Evolutionary conservation across 108 stramenopile species (phyloP), one percentile per base, ranked within the genome.

Genomic region (Skeletonema costatum): DNA sequence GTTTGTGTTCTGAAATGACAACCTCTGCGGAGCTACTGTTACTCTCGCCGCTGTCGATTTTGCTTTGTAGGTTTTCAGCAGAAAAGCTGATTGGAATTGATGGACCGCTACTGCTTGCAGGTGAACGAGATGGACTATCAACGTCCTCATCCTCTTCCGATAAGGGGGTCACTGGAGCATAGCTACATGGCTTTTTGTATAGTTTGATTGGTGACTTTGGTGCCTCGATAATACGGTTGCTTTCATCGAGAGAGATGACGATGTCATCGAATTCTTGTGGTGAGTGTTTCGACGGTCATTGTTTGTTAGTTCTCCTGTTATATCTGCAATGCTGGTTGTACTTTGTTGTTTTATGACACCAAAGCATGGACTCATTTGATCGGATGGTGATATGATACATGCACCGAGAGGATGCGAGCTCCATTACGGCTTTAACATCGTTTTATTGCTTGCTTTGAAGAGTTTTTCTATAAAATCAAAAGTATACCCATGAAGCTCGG

Each of bases 1-100:
- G 60, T 65, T 91, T 94, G 80, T 94, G 93, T 33, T 92, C 90
- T 2, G 90, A 85, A 63, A 89, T 82, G 9, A 51, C 68, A 14
- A 78, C 71, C 56, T n/a, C 53, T 5, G 3, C 25, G 9, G 5
- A 8, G 2, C 21, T 25, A 25, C 25, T 56, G 53, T 9, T 25
- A 25, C 9, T 25, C 25, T 25, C 19, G 50, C 50, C 5, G 17
- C 17, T 25, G 53, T 10, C 8, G 5, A n/a, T 9, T 21, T 56
- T 25, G 9, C 1, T 7, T 16, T 56, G 53, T 25, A n/a, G 53
- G 4, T 56, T 25, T 25, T 56, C 25, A 4, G 19, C 25, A n/a
- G 53, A 56, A 2, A 56, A 56, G 10, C n/a, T 56, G 25, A 56
- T 25, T 25, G 53, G 53, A 10, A 56, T 56, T 0, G 53, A 29